A percentile compares a stretch with the other conserved stretches of the same genome.
These are phyloP conservation scores for Myochromella boudieri DNA, from an alignment of 768 basidiomycete species.

Conservation along the genomic window DNA sequence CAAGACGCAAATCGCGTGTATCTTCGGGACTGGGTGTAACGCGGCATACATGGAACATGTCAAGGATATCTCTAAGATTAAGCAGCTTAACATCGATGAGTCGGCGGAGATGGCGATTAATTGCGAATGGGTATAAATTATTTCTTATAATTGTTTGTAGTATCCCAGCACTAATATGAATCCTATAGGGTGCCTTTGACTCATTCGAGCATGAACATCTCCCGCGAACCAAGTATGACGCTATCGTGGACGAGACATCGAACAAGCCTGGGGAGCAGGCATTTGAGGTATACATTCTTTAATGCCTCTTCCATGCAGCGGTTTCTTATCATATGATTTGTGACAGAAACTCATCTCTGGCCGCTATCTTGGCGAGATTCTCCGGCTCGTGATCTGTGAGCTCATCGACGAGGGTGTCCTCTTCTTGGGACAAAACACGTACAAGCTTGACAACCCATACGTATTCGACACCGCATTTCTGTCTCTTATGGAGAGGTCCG, in stretches of 20 bases:
- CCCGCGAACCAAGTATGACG: conserved; percentile 93
- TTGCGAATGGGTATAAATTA: conserved; percentile 84
- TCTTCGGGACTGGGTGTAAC: conserved; percentile 98
- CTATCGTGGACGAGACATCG: conserved; percentile 86
- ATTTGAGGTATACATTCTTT: conserved; percentile 62
- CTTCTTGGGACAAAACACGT: conserved; percentile 97
- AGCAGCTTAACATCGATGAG: conserved; percentile 64
- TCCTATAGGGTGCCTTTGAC: conserved; percentile 88
- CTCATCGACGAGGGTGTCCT: conserved; percentile 96
- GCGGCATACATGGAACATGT: conserved; percentile 97
- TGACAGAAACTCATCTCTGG: conserved; percentile 91
- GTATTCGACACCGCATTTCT: conserved; percentile 96
- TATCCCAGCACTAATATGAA: neutral
- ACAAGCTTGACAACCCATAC: conserved; percentile 94
- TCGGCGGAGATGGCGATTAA: conserved; percentile 88
- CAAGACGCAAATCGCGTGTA: conserved; percentile 87
- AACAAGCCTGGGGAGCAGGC: conserved; percentile 97
- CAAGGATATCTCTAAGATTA: conserved; percentile 82
- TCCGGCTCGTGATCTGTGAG: conserved; percentile 92
- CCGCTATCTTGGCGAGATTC: conserved; percentile 93
- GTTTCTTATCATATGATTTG: neutral
- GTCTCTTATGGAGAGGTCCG: conserved; percentile 91
- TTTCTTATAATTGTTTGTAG: neutral
- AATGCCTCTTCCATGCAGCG: neutral
- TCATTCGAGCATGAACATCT: conserved; percentile 93